These are phyloP conservation scores for Ocimum tenuiflorum DNA, from an alignment of 257 asterid genomes.

Conservation along the genomic window DNA sequence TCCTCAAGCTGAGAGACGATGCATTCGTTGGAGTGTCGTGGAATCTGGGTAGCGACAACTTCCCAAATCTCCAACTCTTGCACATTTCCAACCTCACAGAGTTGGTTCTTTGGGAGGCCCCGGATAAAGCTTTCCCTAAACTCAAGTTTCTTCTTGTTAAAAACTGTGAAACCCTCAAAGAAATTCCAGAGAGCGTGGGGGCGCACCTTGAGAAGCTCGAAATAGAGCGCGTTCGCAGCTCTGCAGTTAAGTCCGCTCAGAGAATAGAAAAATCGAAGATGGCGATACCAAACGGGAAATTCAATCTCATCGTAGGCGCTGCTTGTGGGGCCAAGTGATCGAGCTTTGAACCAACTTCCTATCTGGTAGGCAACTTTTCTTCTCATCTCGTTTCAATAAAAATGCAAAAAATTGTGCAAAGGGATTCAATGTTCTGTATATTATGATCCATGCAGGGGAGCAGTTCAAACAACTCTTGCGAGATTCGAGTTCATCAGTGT, in stretches of 20 bases:
- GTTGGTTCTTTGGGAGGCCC: not conserved
- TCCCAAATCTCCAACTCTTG: not conserved
- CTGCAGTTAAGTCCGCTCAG: constrained; percentile 5
- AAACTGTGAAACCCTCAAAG: no score
- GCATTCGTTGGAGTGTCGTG: not conserved
- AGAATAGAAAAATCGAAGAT: not conserved
- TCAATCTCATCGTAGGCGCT: not conserved
- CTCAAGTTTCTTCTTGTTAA: not conserved
- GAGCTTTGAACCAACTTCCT: no score
- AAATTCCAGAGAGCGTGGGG: constrained; percentile 22
- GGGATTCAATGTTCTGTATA: no score
- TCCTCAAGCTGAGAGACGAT: not conserved
- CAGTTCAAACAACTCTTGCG: no score
- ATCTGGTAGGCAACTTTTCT: no score
- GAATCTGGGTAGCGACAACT: not conserved
- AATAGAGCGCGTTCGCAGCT: not conserved
- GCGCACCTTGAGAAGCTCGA: constrained; percentile 22
- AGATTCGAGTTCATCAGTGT: no score
- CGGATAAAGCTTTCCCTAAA: not conserved
- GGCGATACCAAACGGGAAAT: not conserved
- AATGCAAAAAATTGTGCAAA: no score
- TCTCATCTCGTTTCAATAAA: no score
- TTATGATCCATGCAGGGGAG: no score
- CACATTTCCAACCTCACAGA: not conserved
- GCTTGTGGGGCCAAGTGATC: not conserved